Percentiles rank a stretch among this genome's conserved stretches.
Conservation (phyloP, 2,329 filamentous ascomycete species). For the Claviceps sp. region DNA sequence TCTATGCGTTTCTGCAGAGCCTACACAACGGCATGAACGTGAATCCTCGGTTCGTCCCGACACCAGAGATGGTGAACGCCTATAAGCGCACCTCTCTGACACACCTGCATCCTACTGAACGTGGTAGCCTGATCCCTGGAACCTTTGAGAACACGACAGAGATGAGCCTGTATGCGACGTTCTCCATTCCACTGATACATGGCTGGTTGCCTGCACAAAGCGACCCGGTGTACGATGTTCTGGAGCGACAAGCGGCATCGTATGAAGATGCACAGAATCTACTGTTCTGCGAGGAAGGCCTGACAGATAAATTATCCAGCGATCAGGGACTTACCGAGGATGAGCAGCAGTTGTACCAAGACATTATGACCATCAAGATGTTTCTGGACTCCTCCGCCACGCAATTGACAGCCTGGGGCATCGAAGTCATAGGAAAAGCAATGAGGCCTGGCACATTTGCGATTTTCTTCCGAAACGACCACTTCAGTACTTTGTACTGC, state of each 20-base stretch:
- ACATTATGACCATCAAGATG: slow-evolving; percentile 70
- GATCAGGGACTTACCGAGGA: slow-evolving; percentile 45
- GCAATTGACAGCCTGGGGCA: slow-evolving; percentile 71
- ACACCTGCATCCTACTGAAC: slow-evolving; percentile 36
- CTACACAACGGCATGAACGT: slow-evolving; percentile 97
- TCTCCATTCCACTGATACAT: slow-evolving; percentile 78
- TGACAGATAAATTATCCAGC: slow-evolving; percentile 58
- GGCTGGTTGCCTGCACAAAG: slow-evolving; percentile 71
- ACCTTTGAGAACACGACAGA: slow-evolving; percentile 79
- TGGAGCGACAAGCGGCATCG: slow-evolving; percentile 62
- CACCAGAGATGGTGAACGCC: slow-evolving; percentile 29
- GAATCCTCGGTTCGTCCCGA: slow-evolving; percentile 73
- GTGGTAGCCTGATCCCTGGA: slow-evolving; percentile 43
- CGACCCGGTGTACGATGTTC: slow-evolving; percentile 54
- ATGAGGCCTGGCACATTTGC: slow-evolving; percentile 68
- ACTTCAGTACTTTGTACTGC: slow-evolving; percentile 88
- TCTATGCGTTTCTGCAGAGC: slow-evolving; percentile 78
- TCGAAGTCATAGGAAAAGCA: slow-evolving; percentile 58
- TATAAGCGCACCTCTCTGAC: slow-evolving; percentile 39
- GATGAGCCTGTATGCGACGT: slow-evolving; percentile 83
- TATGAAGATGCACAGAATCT: slow-evolving; percentile 90
- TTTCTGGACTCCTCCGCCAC: slow-evolving; percentile 74
- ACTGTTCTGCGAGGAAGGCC: slow-evolving; percentile 76
- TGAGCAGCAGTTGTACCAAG: slow-evolving; percentile 70
- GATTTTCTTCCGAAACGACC: slow-evolving; percentile 92